phyloP scores from a whole-genome alignment of 208 protist species.

The Leishmania amazonensis region DNA sequence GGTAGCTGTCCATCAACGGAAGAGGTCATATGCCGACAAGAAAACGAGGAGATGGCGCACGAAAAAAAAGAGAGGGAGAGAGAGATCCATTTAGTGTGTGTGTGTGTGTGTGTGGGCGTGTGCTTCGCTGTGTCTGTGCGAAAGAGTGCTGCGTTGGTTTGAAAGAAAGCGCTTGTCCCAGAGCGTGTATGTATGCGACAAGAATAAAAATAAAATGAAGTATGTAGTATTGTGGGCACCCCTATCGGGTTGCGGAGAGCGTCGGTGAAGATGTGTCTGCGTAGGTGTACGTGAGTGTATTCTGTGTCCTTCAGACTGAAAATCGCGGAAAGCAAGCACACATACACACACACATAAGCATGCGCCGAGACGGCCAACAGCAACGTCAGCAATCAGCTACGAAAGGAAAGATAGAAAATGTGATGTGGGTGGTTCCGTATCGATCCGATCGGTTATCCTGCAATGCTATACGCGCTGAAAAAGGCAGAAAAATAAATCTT shows the following conservation, averaged over 20 bases:
- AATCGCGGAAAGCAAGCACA: background rate
- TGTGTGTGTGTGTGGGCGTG: background rate
- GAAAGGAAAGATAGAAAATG: background rate
- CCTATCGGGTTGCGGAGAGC: background rate
- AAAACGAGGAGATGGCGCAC: background rate
- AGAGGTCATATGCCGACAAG: background rate
- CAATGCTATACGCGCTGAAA: background rate
- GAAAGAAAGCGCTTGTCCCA: background rate
- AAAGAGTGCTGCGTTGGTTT: background rate
- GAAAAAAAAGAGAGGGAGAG: background rate
- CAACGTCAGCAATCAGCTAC: background rate
- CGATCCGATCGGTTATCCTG: background rate
- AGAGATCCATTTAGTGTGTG: background rate
- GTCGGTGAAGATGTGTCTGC: background rate
- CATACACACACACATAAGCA: background rate
- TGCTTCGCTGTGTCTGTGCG: background rate
- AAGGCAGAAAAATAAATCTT: background rate
- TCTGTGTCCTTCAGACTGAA: background rate
- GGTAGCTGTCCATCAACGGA: background rate
- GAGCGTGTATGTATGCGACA: background rate
- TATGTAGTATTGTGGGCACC: background rate
- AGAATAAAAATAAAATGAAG: background rate
- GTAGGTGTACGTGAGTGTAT: background rate
- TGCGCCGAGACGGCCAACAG: background rate
- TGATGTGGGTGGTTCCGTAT: background rate